phyloP scores from a whole-genome alignment of 192 early-diverging fungal species.

The Oehlia diaphana region DNA sequence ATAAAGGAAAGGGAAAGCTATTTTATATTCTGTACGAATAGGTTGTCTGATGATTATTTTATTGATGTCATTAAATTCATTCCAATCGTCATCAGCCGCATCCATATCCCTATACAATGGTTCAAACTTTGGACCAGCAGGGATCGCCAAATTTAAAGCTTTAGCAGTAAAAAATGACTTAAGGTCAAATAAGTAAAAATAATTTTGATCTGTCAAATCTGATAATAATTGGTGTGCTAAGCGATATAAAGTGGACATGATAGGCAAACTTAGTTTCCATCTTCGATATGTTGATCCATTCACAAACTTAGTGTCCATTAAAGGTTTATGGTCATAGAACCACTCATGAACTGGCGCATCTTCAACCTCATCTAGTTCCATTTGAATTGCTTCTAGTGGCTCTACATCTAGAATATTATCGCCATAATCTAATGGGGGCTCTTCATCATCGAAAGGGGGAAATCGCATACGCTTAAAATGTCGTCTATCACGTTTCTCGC shows the following conservation, averaged over 20 bases:
- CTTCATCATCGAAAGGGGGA: conserved; percentile 98
- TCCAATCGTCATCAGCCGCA: conserved; percentile 98
- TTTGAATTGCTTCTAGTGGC: conserved; percentile 97
- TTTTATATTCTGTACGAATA: conserved; percentile 98
- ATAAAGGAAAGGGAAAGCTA: conserved; percentile 98
- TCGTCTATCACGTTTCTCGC: conserved; percentile 95
- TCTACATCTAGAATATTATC: conserved; percentile 99
- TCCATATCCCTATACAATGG: conserved; percentile 96
- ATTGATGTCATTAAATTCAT: conserved; percentile 99
- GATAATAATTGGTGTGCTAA: conserved; percentile 91
- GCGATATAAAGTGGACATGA: conserved; percentile 93
- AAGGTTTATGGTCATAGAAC: conserved; percentile 97
- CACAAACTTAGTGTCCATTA: conserved; percentile 71
- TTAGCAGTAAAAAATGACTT: conserved; percentile 97
- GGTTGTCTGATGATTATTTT: conserved; percentile 99
- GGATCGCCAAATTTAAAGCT: conserved; percentile 96
- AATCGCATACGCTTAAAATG: conserved; percentile 99
- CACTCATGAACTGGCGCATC: conserved; percentile 89
- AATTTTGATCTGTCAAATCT: conserved; percentile 93
- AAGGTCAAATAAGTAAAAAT: conserved; percentile 97
- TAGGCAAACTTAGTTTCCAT: conserved; percentile 90
- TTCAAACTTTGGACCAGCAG: conserved; percentile 98
- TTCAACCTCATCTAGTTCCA: conserved; percentile 96
- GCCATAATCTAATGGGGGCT: conserved; percentile 97
- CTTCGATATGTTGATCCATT: conserved; percentile 87